These are phyloP conservation scores for Mercurialis annua DNA, from an alignment of 345 rosid species.

Conservation along the genomic window DNA sequence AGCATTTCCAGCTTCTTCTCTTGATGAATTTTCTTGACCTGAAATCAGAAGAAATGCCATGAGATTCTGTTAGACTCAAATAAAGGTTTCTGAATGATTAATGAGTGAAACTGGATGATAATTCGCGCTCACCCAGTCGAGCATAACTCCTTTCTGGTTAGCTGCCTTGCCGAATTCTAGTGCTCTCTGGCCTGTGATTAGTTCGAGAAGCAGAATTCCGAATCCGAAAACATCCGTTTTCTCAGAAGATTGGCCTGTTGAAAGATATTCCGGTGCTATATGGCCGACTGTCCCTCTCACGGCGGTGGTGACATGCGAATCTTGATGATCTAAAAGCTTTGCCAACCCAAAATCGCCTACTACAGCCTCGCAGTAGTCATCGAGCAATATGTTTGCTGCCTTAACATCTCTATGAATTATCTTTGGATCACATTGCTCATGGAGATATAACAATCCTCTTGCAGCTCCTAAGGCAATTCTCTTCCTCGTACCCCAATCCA, in stretches of 20 bases:
- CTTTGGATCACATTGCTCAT: constrained; percentile 97
- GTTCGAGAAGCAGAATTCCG: constrained; percentile 89
- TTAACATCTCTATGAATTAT: constrained; percentile 98
- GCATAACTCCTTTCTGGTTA: constrained; percentile 93
- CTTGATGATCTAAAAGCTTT: constrained; percentile 91
- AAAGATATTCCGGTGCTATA: constrained; percentile 96
- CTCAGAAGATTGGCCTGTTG: constrained; percentile 97
- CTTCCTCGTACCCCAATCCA: constrained; percentile 95
- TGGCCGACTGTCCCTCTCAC: constrained; percentile 98
- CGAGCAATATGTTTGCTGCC: constrained; percentile 93
- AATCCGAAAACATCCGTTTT: constrained; percentile 97
- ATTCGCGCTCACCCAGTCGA: constrained; percentile 70
- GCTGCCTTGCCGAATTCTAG: constrained; percentile 90
- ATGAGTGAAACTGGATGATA: neutral
- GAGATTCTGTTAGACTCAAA: neutral
- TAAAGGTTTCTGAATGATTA: neutral
- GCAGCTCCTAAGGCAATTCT: constrained; percentile 92
- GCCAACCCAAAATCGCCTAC: constrained; percentile 98
- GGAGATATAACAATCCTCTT: constrained; percentile 85
- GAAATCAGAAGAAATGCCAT: constrained; percentile 12
- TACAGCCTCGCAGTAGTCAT: constrained; percentile 88
- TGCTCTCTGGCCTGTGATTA: constrained; percentile 92
- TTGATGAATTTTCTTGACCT: constrained; percentile 85
- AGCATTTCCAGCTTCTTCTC: constrained; percentile 88
- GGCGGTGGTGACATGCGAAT: constrained; percentile 94